Evolutionary conservation across 1,284 basidiomycete species (phyloP).

Genomic region (Cryptococcus maquisensis): DNA sequence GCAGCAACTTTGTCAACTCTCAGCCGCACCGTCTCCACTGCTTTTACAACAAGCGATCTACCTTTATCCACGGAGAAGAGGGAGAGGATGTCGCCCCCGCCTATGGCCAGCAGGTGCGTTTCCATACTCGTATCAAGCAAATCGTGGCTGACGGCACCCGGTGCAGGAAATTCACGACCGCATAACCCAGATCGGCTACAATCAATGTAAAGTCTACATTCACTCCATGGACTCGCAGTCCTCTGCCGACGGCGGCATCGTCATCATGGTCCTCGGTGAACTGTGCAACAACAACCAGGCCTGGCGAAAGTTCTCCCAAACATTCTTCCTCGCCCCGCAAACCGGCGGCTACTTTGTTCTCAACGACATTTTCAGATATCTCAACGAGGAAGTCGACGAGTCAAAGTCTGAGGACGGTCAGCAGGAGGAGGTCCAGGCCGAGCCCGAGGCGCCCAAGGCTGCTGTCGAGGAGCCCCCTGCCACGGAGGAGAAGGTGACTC

Average conservation of each 20-base stretch:
- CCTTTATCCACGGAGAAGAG: constrained; percentile 92
- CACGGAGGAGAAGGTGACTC: constrained; percentile 21
- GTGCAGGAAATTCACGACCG: constrained; percentile 92
- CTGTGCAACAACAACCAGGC: constrained; percentile 84
- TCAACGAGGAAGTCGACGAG: constrained; percentile 83
- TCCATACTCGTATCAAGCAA: neutral
- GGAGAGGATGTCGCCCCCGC: constrained; percentile 88
- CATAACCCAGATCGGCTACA: constrained; percentile 86
- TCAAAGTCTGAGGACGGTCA: constrained; percentile 70
- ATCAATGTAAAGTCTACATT: constrained; percentile 97
- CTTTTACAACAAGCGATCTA: constrained; percentile 98
- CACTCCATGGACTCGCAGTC: constrained; percentile 91
- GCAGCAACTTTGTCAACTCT: constrained; percentile 90
- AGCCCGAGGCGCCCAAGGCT: constrained; percentile 23
- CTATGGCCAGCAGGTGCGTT: constrained; percentile 75
- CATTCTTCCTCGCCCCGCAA: constrained; percentile 99
- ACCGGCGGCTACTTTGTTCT: constrained; percentile 99
- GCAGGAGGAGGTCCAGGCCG: constrained; percentile 67
- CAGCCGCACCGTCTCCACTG: constrained; percentile 93
- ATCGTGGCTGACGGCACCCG: constrained; percentile 7
- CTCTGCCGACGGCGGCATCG: constrained; percentile 90
- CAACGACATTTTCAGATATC: constrained; percentile 99
- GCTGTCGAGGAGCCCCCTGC: constrained; percentile 27
- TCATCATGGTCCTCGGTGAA: constrained; percentile 98
- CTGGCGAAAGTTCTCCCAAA: constrained; percentile 99